Base-by-base conservation (phyloP, 164 flowering plant genomes). In the Liquidambar formosana region DNA sequence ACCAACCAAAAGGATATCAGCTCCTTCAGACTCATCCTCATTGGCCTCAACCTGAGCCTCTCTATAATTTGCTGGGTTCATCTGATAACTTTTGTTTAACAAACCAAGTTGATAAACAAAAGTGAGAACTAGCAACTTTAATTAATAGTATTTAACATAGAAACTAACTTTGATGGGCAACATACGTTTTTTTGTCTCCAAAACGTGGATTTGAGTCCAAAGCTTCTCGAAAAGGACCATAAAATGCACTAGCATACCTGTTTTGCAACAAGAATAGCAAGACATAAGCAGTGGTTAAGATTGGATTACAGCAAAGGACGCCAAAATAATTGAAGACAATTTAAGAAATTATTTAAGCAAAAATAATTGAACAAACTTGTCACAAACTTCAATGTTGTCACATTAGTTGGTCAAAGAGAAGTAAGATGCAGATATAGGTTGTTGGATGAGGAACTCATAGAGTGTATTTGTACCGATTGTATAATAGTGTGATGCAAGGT, bases 181-280 rank as follows among this genome's bases (percentile, higher is more conserved):
- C 85, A 45, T 85, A 93, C 99, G 96, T 93, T 75, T 92, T 96
- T 65, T 96, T 93, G 87, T 96, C 99, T 68, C 99, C 99, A 85
- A 89, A 96, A 64, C 97, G 95, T 44, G 96, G 99, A 78, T 92
- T 93, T 62, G 99, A 96, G 80, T 96, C 99, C 59, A 96, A 75
- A 0, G 98, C 96, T 78, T 96, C 98, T 43, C 98, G 80, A 72
- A 96, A 93, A 54, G 97, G 97, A 73, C 98, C 99, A 77, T 91
- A 96, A 72, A 93, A 96, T 71, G 98, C 80, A 74, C 99, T 96
- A 23, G 97, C 97, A 76, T 96, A 93, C 83, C 99, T 96, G 81
- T 76, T 72, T 33, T 22, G 18, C 54, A 71, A 66, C 33, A 61
- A 25, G 13, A 62, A 1, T 33, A 46, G 33, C 56, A 51, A 13